Percentiles rank a stretch among this genome's conserved stretches.
Evolutionary conservation across 2,329 filamentous ascomycete genomes (phyloP).

Genomic region (Dendrostoma leiphaemia): DNA sequence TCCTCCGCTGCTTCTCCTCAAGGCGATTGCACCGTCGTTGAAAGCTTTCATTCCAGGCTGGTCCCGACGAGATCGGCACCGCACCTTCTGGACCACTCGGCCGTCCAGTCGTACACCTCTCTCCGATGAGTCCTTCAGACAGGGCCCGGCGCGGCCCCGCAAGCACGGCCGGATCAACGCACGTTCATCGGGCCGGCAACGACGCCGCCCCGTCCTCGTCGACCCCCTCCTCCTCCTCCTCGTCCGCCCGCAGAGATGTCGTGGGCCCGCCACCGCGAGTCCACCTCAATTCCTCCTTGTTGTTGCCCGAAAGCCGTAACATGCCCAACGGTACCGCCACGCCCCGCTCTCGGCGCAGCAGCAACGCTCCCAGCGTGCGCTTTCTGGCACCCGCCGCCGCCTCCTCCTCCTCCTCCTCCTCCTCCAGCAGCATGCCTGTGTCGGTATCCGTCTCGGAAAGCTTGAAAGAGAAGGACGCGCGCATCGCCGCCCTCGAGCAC

Average conservation of each 20-base stretch:
- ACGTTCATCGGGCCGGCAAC: constrained; percentile 10
- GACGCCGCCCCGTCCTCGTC: constrained; percentile 1
- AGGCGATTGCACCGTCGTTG: background rate
- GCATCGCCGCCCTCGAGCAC: constrained; percentile 50
- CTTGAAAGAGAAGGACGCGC: constrained; percentile 47
- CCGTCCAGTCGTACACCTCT: no score
- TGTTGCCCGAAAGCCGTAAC: constrained; percentile 11
- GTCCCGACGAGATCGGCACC: background rate
- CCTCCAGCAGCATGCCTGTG: no score
- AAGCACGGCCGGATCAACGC: constrained; percentile 4
- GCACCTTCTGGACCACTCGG: no score
- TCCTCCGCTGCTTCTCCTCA: background rate
- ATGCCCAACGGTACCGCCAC: background rate
- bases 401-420: constrained; percentile 16
- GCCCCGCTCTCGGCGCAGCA: background rate
- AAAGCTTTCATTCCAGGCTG: background rate
- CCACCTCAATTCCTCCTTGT: constrained; percentile 4
- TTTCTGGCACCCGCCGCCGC: background rate
- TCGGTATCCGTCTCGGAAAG: no score
- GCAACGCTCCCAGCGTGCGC: constrained; percentile 9
- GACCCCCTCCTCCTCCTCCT: background rate
- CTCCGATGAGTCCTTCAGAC: constrained; percentile 16
- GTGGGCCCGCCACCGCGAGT: constrained; percentile 11
- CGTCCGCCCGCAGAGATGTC: constrained; percentile 6
- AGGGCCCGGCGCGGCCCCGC: constrained; percentile 11